Base-by-base conservation (phyloP, 805 yeast genomes). In the Myxozyma vanderwaltii region DNA sequence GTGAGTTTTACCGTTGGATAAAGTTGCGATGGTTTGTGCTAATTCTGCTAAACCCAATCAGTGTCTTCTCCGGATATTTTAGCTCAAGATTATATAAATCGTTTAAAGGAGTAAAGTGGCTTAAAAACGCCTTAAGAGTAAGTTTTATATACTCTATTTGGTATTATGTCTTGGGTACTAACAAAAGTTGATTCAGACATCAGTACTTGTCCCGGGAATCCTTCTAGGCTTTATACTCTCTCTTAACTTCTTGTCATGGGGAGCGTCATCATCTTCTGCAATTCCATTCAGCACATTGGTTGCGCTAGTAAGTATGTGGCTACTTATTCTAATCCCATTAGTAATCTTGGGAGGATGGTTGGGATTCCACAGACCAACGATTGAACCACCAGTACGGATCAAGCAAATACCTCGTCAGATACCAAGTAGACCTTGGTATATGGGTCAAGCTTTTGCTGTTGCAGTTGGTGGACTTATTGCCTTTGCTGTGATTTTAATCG, bases 401-500 rank as follows among this genome's bases (percentile, higher is more conserved):
- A 61, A 68, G 39, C 65, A 67, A 15, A 71, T 74, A 38, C 69
- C 76, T 10, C 65, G 76, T n/a, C 75, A 71, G 38, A 68, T 74
- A 23, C 74, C 75, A 8, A 56, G 29, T 8, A 60, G 39, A 39
- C 59, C 59, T 10, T 63, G 63, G 54, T 52, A 45, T 29, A 40
- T 59, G 59, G 56, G 58, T 23, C 40, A 56, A 29, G 38, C 53
- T 50, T 62, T 56, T 36, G 45, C 68, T 3, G 62, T 67, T 1
- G 75, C 81, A 4, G 66, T 81, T 0, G 85, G 86, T 67, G 96
- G 96, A 1, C 51, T 85, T 21, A 79, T 88, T 50, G 96, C 96
- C 36, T 90, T 89, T 69, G 84, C 86, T 17, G 84, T 89, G 12
- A 84, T 88, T n/a, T 86, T 86, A 69, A 90, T 88, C 56, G 96